Evolutionary conservation across 2,329 filamentous ascomycete genomes (phyloP), one percentile per base, ranked within the genome.

Genomic region (Aspergillus luchuensis): DNA sequence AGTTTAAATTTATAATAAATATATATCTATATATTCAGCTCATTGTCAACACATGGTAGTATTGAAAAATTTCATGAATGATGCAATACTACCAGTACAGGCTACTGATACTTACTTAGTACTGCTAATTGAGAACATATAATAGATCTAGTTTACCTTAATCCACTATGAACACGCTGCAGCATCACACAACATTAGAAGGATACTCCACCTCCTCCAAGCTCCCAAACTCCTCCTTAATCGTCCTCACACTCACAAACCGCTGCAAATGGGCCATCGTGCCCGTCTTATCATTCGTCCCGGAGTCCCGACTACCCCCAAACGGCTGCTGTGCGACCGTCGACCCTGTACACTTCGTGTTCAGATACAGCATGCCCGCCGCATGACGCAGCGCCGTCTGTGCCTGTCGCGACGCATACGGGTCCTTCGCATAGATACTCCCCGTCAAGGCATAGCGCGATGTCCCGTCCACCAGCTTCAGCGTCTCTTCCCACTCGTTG

Each of bases 311-410:
- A 56, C 79, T 76, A 41, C 84, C 83, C 47, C 83, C 83, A 63
- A 85, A 86, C 0, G 82, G 79, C 69, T 85, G 84, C 75, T 85
- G 84, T 10, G 81, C 83, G 38, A 85, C 82, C 7, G 84, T 77
- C 0, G 84, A 81, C 1, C 81, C 84, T 0, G 84, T 86, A 57
- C 81, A 84, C 75, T 86, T 86, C 73, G 81, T 84, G 71, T 86
- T 86, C 58, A 84, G 75, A 69, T 86, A 86, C 53, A 86, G 82
- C 75, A 85, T 86, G 50, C 84, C 84, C 8, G 83, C 84, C 13
- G 82, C 76, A 67, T 85, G 82, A 47, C 82, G 79, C 23, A 86
- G 78, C 15, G 74, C 75, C 21, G 82, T 77, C 71, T 84, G 80
- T 1, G 83, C 84, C 58, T 82, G 73, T 2, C 80, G 78, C 38